Conservation (phyloP, 129 eudicot genomes). For the carrot (Daucus carota) region DNA sequence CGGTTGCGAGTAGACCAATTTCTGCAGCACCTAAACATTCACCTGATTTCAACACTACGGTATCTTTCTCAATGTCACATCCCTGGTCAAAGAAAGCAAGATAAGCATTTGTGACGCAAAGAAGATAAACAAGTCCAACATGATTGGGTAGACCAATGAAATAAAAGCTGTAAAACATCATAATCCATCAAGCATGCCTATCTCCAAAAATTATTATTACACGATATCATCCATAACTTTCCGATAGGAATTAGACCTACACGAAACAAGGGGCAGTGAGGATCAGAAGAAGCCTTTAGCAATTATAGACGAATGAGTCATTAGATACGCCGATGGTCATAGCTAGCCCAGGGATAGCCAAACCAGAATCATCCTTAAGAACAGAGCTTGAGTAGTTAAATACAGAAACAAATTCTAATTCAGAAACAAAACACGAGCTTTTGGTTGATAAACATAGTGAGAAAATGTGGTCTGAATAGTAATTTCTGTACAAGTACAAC, state of each 20-base stretch:
- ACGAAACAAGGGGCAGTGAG: neutral
- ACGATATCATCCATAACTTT: too few relatives aligned
- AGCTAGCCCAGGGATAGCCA: neutral
- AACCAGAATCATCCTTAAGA: neutral
- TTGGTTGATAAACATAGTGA: neutral
- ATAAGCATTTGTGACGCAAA: constrained; percentile 5
- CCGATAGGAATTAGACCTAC: neutral
- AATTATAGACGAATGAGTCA: neutral
- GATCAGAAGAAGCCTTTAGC: neutral
- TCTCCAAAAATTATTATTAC: too few relatives aligned
- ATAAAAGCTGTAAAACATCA: neutral
- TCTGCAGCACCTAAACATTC: constrained; percentile 76
- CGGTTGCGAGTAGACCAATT: constrained; percentile 91
- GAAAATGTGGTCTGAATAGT: neutral
- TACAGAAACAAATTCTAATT: too few relatives aligned
- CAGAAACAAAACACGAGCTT: neutral
- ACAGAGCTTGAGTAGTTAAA: neutral
- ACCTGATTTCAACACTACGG: constrained; percentile 64
- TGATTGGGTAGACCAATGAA: neutral
- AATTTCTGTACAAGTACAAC: neutral
- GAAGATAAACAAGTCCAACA: neutral
- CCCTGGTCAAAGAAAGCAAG: constrained; percentile 40
- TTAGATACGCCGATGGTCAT: too few relatives aligned
- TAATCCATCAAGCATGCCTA: too few relatives aligned
- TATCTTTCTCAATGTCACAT: constrained; percentile 71